Conservation (phyloP, 148 eudicot species). For the Polygonum maritimum region DNA sequence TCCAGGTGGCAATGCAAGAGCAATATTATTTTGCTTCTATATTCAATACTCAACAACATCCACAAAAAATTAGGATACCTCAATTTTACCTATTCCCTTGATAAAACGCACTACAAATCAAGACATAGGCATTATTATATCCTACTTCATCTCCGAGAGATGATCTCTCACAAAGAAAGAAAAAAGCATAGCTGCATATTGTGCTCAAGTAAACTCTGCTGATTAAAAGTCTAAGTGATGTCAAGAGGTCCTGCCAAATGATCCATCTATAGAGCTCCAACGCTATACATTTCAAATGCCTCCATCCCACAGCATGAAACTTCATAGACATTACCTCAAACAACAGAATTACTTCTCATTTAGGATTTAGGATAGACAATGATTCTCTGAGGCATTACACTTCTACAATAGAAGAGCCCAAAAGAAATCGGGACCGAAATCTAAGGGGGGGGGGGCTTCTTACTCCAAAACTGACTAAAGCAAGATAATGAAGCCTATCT, state of each 20-base stretch:
- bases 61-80: no score
- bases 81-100: no score
- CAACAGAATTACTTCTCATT: conserved; percentile 5
- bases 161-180: no score
- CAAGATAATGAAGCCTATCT: background rate
- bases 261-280: background rate
- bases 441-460: background rate
- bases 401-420: background rate
- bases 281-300: conserved; percentile 14
- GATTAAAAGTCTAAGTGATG: background rate
- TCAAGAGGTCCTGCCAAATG: background rate
- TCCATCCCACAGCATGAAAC: conserved; percentile 35
- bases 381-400: background rate
- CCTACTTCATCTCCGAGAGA: background rate
- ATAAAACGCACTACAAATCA: background rate
- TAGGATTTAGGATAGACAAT: conserved; percentile 13
- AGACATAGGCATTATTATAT: background rate
- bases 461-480: conserved; percentile 2
- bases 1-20: conserved; percentile 79
- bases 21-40: no score
- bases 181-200: no score
- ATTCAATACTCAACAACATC: no score
- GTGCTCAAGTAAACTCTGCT: no score
- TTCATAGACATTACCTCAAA: conserved; percentile 24
- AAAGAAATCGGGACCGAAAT: background rate